These are phyloP conservation scores for Nematocida ironsii DNA, from an alignment of 371 early-diverging fungal species.

Conservation along the genomic window DNA sequence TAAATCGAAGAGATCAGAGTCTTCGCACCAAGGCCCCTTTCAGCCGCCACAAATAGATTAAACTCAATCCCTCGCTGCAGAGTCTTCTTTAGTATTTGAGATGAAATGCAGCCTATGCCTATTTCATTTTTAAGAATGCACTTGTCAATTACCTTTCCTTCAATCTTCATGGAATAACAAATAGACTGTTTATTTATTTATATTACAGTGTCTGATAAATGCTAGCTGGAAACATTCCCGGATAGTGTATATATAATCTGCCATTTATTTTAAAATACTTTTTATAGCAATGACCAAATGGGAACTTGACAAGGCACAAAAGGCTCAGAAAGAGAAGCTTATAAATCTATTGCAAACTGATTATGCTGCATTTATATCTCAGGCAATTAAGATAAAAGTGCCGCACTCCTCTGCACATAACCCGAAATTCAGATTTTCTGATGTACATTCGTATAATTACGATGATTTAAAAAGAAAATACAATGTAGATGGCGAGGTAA, in stretches of 20 bases:
- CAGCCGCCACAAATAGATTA: slow-evolving; percentile 70
- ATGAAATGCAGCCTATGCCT: slow-evolving; percentile 92
- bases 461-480: slow-evolving; percentile 4
- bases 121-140: slow-evolving; percentile 14
- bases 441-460: slow-evolving; percentile 52
- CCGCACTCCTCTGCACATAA: background rate
- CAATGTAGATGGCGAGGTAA: slow-evolving; percentile 9
- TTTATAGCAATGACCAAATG: background rate
- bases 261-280: slow-evolving; percentile 17
- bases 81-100: slow-evolving; percentile 91
- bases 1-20: slow-evolving; percentile 95
- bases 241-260: background rate
- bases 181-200: slow-evolving; percentile 9
- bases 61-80: slow-evolving; percentile 93
- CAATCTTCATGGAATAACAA: slow-evolving; percentile 37
- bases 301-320: background rate
- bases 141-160: slow-evolving; percentile 23
- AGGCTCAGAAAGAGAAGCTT: slow-evolving; percentile 18
- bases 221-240: too few species aligned
- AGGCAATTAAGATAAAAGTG: slow-evolving; percentile 14
- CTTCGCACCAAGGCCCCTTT: slow-evolving; percentile 94
- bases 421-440: slow-evolving; percentile 15
- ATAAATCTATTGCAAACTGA: background rate
- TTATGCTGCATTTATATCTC: background rate
- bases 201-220: background rate